Base-by-base conservation (phyloP, 2,329 filamentous ascomycete species). In the Trichophyton equinum region DNA sequence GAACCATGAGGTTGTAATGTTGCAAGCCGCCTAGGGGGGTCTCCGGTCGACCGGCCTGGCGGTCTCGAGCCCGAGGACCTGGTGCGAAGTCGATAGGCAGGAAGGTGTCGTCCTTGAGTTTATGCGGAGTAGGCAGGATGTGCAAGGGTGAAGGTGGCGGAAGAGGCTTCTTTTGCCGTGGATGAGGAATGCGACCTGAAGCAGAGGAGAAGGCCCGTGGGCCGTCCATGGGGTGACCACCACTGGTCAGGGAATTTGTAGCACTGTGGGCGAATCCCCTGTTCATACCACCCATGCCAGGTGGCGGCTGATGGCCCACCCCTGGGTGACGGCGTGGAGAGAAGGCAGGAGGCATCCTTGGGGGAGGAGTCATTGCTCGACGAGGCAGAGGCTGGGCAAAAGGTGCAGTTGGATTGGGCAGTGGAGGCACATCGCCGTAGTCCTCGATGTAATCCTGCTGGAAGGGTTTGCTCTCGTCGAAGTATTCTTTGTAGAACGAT, bases 401-500 rank as follows among this genome's bases (percentile, higher is more conserved):
- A 1, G 91, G 84, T 61, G 76, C 75, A 1, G 67, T 75, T 2
- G 67, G 63, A 58, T 67, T 66, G 30, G 65, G 78, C 70, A 62
- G 62, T 33, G 64, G 65, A 18, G 64, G 62, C 70, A 82, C 77
- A 65, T 85, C 82, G 62, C 87, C 85, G 68, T 89, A 89, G 67
- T 92, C 88, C 68, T 91, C 88, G 64, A 88, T 86, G 73, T 91
- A 88, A 46, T 77, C 76, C 40, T 76, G 76, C 63, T 77, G 68
- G n/a, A 62, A 67, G 1, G 76, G 73, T 71, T 85, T 88, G 62
- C 79, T 84, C 47, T 96, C 92, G 66, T 97, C 94, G 68, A 99
- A 99, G 77, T 99, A 99, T 72, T 99, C 94, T 78, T 96, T 96
- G 79, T 99, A 99, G 78, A 99, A 99, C 3, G 94, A 99, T 72